Base-by-base conservation (phyloP, 1,284 basidiomycete genomes). In the Ceratobasidium sp. region DNA sequence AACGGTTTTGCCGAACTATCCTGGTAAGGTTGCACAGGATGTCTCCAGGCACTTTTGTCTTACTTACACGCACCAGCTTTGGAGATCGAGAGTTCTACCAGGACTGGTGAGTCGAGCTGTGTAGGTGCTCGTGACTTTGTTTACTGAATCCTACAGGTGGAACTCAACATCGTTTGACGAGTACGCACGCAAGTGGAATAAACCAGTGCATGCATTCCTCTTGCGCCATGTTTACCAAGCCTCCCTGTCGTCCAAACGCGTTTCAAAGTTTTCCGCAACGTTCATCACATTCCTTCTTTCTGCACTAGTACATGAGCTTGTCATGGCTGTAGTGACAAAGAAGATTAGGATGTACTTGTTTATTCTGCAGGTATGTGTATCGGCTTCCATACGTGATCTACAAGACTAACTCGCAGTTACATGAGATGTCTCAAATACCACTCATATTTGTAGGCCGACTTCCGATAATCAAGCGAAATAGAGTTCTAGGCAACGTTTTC, bases 151-250 rank as follows among this genome's bases (percentile, higher is more conserved):
- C 10, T 6, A 60, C 74, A 88, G 79, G 92, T 98, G 97, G 97
- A 99, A 98, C 82, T 93, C 94, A 0, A 95, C 92, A 0, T 92
- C 92, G 1, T 97, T 94, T 92, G 97, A 98, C 78, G 94, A 98
- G 80, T 99, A 97, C 81, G 92, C 94, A 5, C 89, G 96, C 59
- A 96, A 96, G 82, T 97, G 96, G 96, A 97, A 97, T 83, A 94
- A 92, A 41, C 87, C 89, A 10, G 91, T 96, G n/a, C 89, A 98
- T 79, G 89, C 89, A 1, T 98, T 98, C 85, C 86, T 99, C 26
- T 86, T 98, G 10, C 89, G 94, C 21, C 97, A 99, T 80, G 96
- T 99, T 32, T 99, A 97, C 77, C 92, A 94, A 2, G 91, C 93
- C 18, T 89, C 92, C 14, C 93, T 97, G 73, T 84, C 88, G 46